Evolutionary conservation across 2,329 filamentous ascomycete genomes (phyloP), one percentile per base, ranked within the genome.

Genomic region (Fusarium xyrophilum): DNA sequence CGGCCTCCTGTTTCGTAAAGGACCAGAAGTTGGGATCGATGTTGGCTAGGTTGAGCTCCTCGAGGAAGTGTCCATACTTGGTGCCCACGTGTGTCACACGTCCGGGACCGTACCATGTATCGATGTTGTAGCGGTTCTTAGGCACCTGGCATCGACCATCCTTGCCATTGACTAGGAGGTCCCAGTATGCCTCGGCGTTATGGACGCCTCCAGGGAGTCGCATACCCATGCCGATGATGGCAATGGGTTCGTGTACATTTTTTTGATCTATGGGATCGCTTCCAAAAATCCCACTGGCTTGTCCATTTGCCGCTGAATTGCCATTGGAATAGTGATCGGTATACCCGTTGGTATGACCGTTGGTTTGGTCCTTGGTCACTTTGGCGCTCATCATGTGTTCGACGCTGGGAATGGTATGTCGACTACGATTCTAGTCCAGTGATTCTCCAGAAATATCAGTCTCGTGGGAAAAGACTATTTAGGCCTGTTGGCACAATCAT

Each of bases 31-130:
- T 56, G 25, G 53, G 53, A 47, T 56, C 42, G 42, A 56, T 56
- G 42, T 56, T 56, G 53, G 53, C 53, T 56, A 56, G 53, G 33
- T 56, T 56, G 40, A 56, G 53, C 53, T 56, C 53, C 33, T 56
- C 53, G 32, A 56, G 42, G 33, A 56, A 56, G 42, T 56, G 53
- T 32, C 53, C 53, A 56, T 56, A 47, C 40, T 47, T 56, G 53
- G 53, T 56, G 27, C 42, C 53, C 42, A 56, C 53, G 53, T 56
- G 53, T 27, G 53, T 47, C 42, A 56, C 53, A n/a, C 53, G 42
- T 47, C 42, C 53, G 53, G 53, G 42, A 55, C 50, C 50, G 38
- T 53, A 53, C 50, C 50, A 53, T 53, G 50, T 42, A 42, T 53
- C 50, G 50, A 53, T 33, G 50, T 42, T 42, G 38, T 53, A 53